Evolutionary conservation across 495 filamentous ascomycete genomes (phyloP).

Genomic region (Daldinia vernicosa): DNA sequence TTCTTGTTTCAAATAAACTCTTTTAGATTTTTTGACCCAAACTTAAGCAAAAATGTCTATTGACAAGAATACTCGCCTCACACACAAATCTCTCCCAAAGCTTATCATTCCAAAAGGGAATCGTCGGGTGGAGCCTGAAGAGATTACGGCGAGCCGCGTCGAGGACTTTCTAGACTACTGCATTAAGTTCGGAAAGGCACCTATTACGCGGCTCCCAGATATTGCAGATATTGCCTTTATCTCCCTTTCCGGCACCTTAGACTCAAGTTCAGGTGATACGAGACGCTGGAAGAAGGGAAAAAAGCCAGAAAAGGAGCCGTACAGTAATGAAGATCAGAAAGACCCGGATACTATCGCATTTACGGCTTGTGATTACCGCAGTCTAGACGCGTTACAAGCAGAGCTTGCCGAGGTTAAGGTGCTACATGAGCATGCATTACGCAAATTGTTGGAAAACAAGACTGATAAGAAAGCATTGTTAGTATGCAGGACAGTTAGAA

Average conservation of each 20-base stretch:
- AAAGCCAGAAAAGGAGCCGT: neutral
- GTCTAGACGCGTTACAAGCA: conserved; percentile 2
- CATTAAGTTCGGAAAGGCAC: conserved; percentile 14
- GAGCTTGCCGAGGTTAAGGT: conserved; percentile 1
- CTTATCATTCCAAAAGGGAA: conserved; percentile 11
- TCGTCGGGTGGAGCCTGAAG: conserved; percentile 12
- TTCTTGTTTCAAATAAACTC: too few relatives aligned
- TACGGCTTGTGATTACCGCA: conserved; percentile 20
- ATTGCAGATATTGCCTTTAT: neutral
- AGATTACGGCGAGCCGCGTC: conserved; percentile 18
- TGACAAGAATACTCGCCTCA: conserved; percentile 5
- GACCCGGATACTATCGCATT: conserved; percentile 17
- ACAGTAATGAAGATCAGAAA: neutral
- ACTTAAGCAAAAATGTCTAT: conserved; percentile 10
- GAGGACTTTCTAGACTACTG: conserved; percentile 20
- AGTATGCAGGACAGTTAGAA: conserved; percentile 5
- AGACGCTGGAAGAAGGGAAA: neutral
- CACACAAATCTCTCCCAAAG: conserved; percentile 22
- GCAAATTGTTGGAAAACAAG: too few relatives aligned
- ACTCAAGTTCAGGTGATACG: neutral
- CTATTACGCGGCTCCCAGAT: conserved; percentile 15
- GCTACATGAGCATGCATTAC: too few relatives aligned
- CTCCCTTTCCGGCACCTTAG: neutral
- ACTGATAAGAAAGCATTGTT: neutral
- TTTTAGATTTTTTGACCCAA: neutral